phyloP scores from a whole-genome alignment of 2,329 filamentous ascomycete genomes.

The Pseudopithomyces maydicus region DNA sequence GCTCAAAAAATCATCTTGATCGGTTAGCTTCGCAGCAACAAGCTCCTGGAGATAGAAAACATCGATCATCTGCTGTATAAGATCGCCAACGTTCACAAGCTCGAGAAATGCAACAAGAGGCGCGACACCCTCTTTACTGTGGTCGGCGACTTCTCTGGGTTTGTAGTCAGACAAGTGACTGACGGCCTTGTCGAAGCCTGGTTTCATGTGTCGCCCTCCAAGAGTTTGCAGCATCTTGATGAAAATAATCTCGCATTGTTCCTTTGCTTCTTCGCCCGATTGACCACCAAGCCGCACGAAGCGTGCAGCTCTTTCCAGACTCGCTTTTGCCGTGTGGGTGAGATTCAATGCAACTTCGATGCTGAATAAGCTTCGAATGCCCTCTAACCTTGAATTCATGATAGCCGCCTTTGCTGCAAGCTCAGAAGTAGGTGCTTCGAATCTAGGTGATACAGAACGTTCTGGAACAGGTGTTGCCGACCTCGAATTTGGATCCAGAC shows the following conservation, averaged over 20 bases:
- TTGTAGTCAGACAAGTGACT: constrained; percentile 90
- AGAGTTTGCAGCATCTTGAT: constrained; percentile 82
- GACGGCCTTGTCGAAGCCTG: constrained; percentile 93
- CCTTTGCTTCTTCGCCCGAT: constrained; percentile 78
- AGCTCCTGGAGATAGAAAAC: constrained; percentile 98
- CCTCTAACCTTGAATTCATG: constrained; percentile 92
- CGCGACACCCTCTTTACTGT: constrained; percentile 75
- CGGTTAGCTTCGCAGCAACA: constrained; percentile 77
- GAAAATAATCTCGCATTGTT: constrained; percentile 90
- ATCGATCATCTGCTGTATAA: constrained; percentile 98
- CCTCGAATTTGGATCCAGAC: constrained; percentile 36
- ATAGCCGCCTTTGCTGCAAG: constrained; percentile 96
- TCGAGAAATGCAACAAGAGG: constrained; percentile 95
- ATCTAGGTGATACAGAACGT: constrained; percentile 43
- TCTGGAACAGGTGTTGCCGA: constrained; percentile 47
- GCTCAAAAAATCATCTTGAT: constrained; percentile 93
- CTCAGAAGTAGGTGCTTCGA: constrained; percentile 82
- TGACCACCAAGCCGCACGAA: constrained; percentile 83
- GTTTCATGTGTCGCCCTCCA: constrained; percentile 83
- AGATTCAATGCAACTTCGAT: constrained; percentile 92
- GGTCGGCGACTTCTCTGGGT: constrained; percentile 77
- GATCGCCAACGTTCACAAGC: constrained; percentile 94
- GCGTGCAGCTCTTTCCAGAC: constrained; percentile 80
- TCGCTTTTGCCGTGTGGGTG: constrained; percentile 86
- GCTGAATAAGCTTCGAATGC: constrained; percentile 92